Conservation (phyloP, 768 basidiomycete species). For the Agrocybe praecox region DNA sequence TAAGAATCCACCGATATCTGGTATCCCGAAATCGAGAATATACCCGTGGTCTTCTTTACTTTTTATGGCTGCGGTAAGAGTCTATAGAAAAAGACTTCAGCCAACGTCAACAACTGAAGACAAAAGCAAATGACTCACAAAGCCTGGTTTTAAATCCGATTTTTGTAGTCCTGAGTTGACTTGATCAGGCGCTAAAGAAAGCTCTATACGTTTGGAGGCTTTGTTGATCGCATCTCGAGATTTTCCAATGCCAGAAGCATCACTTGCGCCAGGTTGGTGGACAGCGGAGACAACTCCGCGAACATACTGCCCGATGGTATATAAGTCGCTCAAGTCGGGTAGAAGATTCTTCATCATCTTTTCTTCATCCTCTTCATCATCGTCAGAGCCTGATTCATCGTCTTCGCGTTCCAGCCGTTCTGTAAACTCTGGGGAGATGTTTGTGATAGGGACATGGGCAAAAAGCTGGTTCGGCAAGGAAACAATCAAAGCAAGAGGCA, state of each 20-base stretch:
- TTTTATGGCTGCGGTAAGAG: conserved; percentile 73
- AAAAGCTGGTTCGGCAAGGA: conserved; percentile 96
- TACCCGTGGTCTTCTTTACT: conserved; percentile 96
- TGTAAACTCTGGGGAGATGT: conserved; percentile 83
- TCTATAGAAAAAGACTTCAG: conserved; percentile 40
- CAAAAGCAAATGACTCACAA: conserved; percentile 51
- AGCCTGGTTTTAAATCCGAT: conserved; percentile 73
- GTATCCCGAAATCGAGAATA: conserved; percentile 81
- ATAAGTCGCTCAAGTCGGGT: conserved; percentile 78
- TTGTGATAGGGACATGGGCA: conserved; percentile 93
- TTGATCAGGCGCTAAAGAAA: conserved; percentile 80
- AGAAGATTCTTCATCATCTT: conserved; percentile 34
- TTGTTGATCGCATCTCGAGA: conserved; percentile 68
- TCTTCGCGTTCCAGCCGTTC: conserved; percentile 65
- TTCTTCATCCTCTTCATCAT: conserved; percentile 50
- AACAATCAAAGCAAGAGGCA: conserved; percentile 87
- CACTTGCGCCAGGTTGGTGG: conserved; percentile 67
- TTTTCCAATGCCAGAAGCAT: conserved; percentile 56
- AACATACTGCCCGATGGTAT: conserved; percentile 84
- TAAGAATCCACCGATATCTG: conserved; percentile 82
- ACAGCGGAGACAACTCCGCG: conserved; percentile 74
- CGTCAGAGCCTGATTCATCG: conserved; percentile 48
- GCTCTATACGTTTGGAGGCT: conserved; percentile 78
- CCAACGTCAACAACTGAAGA: conserved; percentile 9
- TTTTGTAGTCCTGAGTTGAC: conserved; percentile 84